Conservation (phyloP, 2,329 filamentous ascomycete genomes). For the Acarospora socialis region DNA sequence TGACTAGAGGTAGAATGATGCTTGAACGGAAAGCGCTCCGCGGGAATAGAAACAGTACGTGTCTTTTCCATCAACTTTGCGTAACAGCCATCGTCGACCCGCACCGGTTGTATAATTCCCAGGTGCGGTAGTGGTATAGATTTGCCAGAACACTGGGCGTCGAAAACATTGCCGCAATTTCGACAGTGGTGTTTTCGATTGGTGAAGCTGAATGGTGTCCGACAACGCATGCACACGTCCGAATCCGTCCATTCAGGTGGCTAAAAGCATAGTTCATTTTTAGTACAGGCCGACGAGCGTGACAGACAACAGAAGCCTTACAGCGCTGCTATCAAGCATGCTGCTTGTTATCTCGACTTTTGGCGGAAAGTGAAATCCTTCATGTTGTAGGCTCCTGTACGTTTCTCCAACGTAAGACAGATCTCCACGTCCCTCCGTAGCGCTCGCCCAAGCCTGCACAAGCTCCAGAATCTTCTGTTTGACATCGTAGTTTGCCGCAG, state of each 20-base stretch:
- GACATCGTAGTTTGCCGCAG: conserved; percentile 70
- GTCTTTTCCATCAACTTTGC: conserved; percentile 68
- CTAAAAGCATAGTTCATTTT: conserved; percentile 30
- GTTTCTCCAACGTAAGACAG: conserved; percentile 78
- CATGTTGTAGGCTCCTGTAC: conserved; percentile 66
- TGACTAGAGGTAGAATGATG: conserved; percentile 46
- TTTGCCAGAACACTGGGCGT: conserved; percentile 87
- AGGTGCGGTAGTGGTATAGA: conserved; percentile 77
- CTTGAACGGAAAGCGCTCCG: conserved; percentile 27
- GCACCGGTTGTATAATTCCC: conserved; percentile 77
- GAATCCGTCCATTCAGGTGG: conserved; percentile 97
- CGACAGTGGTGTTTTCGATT: conserved; percentile 97
- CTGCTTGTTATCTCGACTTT: conserved; percentile 77
- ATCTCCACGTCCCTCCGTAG: conserved; percentile 71
- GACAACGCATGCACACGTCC: conserved; percentile 95
- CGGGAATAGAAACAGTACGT: conserved; percentile 28
- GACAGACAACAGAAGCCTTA: conserved; percentile 34
- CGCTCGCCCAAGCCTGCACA: conserved; percentile 84
- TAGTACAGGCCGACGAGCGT: no score
- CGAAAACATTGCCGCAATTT: conserved; percentile 96
- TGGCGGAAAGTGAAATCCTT: conserved; percentile 82
- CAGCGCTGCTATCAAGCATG: conserved; percentile 94
- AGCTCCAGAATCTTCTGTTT: conserved; percentile 82
- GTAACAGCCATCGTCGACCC: conserved; percentile 93
- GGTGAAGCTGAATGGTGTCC: conserved; percentile 90